Evolutionary conservation across 1,139 yeast species (phyloP), one percentile per base, ranked within the genome.

Genomic region (Candida albicans): DNA sequence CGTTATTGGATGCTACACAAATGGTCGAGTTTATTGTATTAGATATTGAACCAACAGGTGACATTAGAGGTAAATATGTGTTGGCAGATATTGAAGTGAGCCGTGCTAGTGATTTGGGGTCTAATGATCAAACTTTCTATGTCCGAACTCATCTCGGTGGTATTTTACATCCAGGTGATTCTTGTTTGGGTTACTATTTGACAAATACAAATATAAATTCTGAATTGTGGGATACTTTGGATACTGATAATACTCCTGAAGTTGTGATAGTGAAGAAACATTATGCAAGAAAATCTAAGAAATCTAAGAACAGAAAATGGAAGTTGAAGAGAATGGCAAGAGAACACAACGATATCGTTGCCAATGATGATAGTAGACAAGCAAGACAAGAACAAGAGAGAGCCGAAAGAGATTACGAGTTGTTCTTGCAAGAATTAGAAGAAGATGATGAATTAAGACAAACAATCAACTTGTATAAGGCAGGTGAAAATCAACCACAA

Each of bases 281-380:
- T 64, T 93, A 90, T 72, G 77, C 85, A 43, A 86, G 95, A 74
- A 84, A 86, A 70, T 75, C 83, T 41, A 81, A 79, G 72, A 86
- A 84, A 70, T 67, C 80, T 49, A 86, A 84, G 79, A 81, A 84
- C 74, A 84, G 96, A 75, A 78, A 77, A 67, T 93, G 98, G 98
- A 91, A 87, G 72, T 82, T 93, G 70, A 89, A 88, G 84, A 87
- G 98, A 77, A 90, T 93, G 97, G 98, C 98, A 37, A 86, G 77
- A 64, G 98, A 93, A 69, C 96, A 91, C 67, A 81, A 81, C 56
- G 96, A 88, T 57, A 82, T 87, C 52, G 90, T 85, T 44, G 96
- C 95, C 44, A 75, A 79, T 53, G 84, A 79, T 52, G 89, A 84
- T 56, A 78, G 87, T 4, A 82, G 89, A 73, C 84, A 81, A 57